Evolutionary conservation across 768 basidiomycete species (phyloP), one percentile per base, ranked within the genome.

Genomic region (Solioccasus polychromus): DNA sequence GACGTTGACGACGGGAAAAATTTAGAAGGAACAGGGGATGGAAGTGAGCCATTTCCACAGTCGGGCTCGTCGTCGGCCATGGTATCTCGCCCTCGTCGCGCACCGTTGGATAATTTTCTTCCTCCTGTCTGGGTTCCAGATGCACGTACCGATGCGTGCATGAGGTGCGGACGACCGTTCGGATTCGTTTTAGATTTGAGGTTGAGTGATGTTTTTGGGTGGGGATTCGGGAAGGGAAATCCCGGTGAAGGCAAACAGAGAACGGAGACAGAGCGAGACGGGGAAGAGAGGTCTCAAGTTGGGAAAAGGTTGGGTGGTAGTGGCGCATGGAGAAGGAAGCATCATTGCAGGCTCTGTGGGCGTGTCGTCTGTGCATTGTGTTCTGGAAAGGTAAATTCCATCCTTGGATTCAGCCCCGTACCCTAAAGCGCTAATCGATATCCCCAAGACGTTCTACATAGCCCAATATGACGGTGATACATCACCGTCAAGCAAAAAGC

Each of bases 71-170:
- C 52, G 7, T 36, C 9, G 24, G 7, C 20, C 4, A 20, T 6
- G 24, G 36, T 30, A 4, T n/a, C 39, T 39, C 40, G 42, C 7
- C 47, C 36, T n/a, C 60, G 54, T 36, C 63, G 64, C 17, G 66
- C 63, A 24, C 48, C 52, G 17, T 24, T 66, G 32, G 61, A 62
- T 19, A 60, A 88, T 63, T 95, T 92, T 71, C 80, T 92, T 2
- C 92, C 93, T 5, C 87, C 93, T 0, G 79, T 95, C 20, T 96
- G 93, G 93, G 83, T 94, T 24, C 91, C 93, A 0, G 91, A 96
- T 59, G 78, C 80, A 48, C 88, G 78, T 63, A 84, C 88, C n/a
- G 77, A 79, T 43, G 72, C 75, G 18, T 96, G 93, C 61, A 92
- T 92, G 91, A 74, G 87, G 9, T 96, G 93, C 58, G 80, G 80